Evolutionary conservation across 768 basidiomycete species (phyloP), one percentile per base, ranked within the genome.

Genomic region (Auricularia auricula-judae): DNA sequence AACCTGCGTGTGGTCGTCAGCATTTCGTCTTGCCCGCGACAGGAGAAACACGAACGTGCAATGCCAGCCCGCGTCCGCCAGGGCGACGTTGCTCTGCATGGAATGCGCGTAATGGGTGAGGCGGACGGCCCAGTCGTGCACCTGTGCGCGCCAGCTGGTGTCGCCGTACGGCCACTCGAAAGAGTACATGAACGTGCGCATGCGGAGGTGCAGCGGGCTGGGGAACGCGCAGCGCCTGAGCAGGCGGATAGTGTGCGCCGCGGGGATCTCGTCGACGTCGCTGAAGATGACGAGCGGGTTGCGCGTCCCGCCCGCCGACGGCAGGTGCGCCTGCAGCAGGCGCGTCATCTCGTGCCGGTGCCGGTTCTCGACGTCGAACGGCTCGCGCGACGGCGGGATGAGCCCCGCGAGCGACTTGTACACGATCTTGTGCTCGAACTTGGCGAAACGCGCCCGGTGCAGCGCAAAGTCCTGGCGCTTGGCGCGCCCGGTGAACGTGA

Each of bases 11-110:
- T 47, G 12, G n/a, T 8, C 33, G 62, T 53, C n/a, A 35, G 23
- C n/a, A 16, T 4, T 36, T 35, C 29, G 29, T 29, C 29, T 29
- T 29, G 29, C 35, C 51, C 53, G 18, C 16, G 3, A 16, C 23
- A n/a, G 3, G 18, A 51, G 66, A 51, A 18, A 68, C 69, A 51
- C 47, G 47, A 8, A 51, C 67, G 68, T n/a, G 74, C 84, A 86
- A 68, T 87, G 85, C 84, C 84, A 87, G 1, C 85, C 86, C n/a
- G 84, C 75, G 70, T 87, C 84, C 23, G 83, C 82, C 42, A 87
- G 79, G 8, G 82, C 73, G 43, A 72, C 70, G 61, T 84, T 77
- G 8, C 75, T 75, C 62, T 78, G 76, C 70, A 81, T 78, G 21
- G 80, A 80, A 69, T 83, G 83, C 35, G 78, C 76, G 69, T 85